phyloP scores from a whole-genome alignment of 768 basidiomycete species.

The Calvatia gigantea region DNA sequence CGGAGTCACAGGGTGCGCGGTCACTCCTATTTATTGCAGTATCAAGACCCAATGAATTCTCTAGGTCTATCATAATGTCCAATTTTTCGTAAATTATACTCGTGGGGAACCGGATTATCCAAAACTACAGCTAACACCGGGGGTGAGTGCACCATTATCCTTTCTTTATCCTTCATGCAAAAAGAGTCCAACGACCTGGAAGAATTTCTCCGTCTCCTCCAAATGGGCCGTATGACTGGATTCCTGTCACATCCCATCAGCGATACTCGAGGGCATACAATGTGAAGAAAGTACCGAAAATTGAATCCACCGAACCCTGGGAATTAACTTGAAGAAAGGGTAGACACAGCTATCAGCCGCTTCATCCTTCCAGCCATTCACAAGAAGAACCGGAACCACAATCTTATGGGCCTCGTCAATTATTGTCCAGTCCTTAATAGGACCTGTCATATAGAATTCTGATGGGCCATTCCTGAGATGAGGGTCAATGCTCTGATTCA shows the following conservation, averaged over 20 bases:
- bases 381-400: conserved; percentile 32
- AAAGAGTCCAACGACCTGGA: conserved; percentile 30
- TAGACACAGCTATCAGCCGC: conserved; percentile 32
- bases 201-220: conserved; percentile 37
- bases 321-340: conserved; percentile 36
- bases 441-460: conserved; percentile 32
- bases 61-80: too few species aligned
- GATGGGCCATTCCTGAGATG: conserved; percentile 35
- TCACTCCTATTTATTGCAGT: too few species aligned
- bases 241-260: conserved; percentile 13
- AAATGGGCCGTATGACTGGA: conserved; percentile 40
- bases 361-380: conserved; percentile 40
- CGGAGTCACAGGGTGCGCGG: too few species aligned
- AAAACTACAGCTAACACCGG: background rate
- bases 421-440: conserved; percentile 44
- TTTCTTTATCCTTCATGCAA: conserved; percentile 16
- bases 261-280: background rate
- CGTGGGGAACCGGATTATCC: background rate
- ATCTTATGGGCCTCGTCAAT: conserved; percentile 41
- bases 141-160: background rate
- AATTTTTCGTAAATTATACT: too few species aligned
- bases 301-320: conserved; percentile 42
- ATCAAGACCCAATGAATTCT: too few species aligned
- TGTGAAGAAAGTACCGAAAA: conserved; percentile 23
- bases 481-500: background rate